Evolutionary conservation across 2,329 filamentous ascomycete species (phyloP), one percentile per base, ranked within the genome.

Genomic region (Aspergillus candidus): DNA sequence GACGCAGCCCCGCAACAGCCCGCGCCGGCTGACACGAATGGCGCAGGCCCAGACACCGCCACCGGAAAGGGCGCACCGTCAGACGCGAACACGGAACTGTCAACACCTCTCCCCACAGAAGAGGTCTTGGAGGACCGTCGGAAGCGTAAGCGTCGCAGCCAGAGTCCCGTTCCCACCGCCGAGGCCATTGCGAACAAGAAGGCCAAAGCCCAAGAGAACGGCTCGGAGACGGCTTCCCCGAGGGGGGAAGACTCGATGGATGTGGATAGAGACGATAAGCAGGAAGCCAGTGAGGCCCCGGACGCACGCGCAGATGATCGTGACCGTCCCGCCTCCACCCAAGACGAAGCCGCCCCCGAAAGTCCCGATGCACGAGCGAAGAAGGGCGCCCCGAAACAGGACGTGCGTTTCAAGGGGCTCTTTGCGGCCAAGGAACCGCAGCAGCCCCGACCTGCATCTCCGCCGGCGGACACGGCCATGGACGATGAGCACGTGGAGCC

Each of bases 101-200:
- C 57, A 8, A 60, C 61, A 34, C 56, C 60, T 39, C 48, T 59
- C 10, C 58, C 58, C 5, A 39, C 52, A 18, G 61, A 65, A 50
- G 68, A 72, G 55, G 53, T 67, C 33, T 54, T 69, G 30, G 73
- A 78, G 49, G 80, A 83, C 52, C 70, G 70, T 33, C 78, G 78
- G 54, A 86, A 83, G 64, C 75, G 83, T 49, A 86, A 85, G 63
- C 78, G 82, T 54, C 75, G 81, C 54, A 86, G 81, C 35, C 72
- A 73, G 44, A 85, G 75, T 44, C 83, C 82, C 31, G 70, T 76
- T 14, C 77, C 77, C 7, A 74, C 72, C 8, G 66, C 71, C 17
- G 73, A 79, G 44, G 74, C 77, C 11, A 64, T 74, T 38, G 71
- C 73, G 35, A 70, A 68, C 40, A 84, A 84, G 60, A 79, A 76